These are phyloP conservation scores for Pholiota microspora DNA, from an alignment of 768 basidiomycete species.

Conservation along the genomic window DNA sequence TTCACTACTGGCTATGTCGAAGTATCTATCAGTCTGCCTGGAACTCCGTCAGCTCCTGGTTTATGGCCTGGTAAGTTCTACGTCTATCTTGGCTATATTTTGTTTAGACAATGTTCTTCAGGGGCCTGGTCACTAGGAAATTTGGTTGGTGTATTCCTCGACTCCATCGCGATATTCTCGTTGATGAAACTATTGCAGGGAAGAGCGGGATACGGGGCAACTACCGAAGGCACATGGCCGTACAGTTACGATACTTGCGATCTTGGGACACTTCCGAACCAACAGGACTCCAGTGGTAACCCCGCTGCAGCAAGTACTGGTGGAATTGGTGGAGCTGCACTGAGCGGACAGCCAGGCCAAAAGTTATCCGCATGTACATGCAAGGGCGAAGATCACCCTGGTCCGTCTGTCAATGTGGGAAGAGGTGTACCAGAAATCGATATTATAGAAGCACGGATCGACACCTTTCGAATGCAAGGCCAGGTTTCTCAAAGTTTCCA, in stretches of 20 bases:
- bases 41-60: slow-evolving; percentile 56
- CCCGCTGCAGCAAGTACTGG: slow-evolving; percentile 62
- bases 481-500: slow-evolving; percentile 83
- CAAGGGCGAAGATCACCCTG: slow-evolving; percentile 82
- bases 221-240: slow-evolving; percentile 86
- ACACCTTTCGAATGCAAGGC: slow-evolving; percentile 47
- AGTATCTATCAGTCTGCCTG: slow-evolving; percentile 77
- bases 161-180: background rate
- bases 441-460: slow-evolving; percentile 81
- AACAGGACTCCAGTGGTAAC: slow-evolving; percentile 57
- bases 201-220: slow-evolving; percentile 86
- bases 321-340: slow-evolving; percentile 40
- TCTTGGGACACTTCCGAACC: slow-evolving; percentile 81
- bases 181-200: slow-evolving; percentile 41
- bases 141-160: slow-evolving; percentile 36
- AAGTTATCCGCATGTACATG: slow-evolving; percentile 88
- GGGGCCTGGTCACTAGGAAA: slow-evolving; percentile 82
- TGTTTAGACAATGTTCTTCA: slow-evolving; percentile 16
- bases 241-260: slow-evolving; percentile 87
- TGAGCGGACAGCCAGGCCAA: slow-evolving; percentile 87
- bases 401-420: slow-evolving; percentile 64
- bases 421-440: slow-evolving; percentile 93
- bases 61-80: slow-evolving; percentile 75
- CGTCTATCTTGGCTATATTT: background rate
- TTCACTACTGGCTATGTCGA: slow-evolving; percentile 93